Evolutionary conservation across 345 rosid species (phyloP), one percentile per base, ranked within the genome.

Genomic region (Populus ilicifolia): DNA sequence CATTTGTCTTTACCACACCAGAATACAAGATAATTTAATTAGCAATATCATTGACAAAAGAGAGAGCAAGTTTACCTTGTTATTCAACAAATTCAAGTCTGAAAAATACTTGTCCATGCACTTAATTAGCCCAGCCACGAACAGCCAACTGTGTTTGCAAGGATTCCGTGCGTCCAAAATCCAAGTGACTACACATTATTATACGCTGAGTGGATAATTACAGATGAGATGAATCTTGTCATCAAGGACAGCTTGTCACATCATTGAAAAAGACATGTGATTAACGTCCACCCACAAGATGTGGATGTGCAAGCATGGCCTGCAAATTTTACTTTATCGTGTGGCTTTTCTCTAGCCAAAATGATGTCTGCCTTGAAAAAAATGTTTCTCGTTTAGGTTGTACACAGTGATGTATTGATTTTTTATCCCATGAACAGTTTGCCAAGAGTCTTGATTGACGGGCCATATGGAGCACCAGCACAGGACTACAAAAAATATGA

Each of bases 401-500:
- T 44, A 20, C 36, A 66, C 18, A 5, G 6, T 39, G 18, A 59
- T 23, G 29, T 61, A 61, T 33, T 3, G 68, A 29, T 30, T n/a
- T 64, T 64, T 62, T 25, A 36, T 35, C 29, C 71, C 5, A 56
- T 56, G 52, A 66, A 73, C 93, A 93, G 97, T 73, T 88, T 89
- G 71, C 97, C 95, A 1, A 85, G 86, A 84, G 89, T 93, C 13
- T 10, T 90, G 83, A 89, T 93, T 17, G 96, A 93, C 64, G 96
- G 93, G 27, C 97, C 97, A 16, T 93, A 93, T 56, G 97, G 97
- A 54, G 97, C 96, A 66, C 94, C 97, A 70, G 97, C 97, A 64
- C 96, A 93, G 72, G 97, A 91, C 86, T 91, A 89, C 91, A 86
- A 88, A 80, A 81, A 89, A 76, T 91, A 89, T 21, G 97, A 93